These are phyloP conservation scores for Globisporangium spiculum DNA, from an alignment of 352 stramenopile genomes.

Conservation along the genomic window DNA sequence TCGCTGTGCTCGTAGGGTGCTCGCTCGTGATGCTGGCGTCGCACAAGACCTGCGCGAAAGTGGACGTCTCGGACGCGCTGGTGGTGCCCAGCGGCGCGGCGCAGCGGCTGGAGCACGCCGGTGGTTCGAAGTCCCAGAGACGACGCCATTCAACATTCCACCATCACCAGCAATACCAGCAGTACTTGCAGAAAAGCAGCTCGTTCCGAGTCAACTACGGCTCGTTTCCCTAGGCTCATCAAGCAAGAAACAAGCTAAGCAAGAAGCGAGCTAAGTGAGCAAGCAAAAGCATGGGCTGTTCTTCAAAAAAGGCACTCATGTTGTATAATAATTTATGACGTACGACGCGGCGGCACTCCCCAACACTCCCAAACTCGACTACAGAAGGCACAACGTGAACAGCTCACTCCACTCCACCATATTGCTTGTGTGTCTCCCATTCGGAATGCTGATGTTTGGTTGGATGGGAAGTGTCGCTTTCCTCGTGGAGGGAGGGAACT, in stretches of 20 bases:
- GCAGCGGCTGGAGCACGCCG: neutral
- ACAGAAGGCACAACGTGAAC: neutral
- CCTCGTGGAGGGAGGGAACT: neutral
- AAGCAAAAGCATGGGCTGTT: neutral
- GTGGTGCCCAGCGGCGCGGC: constrained; percentile 7
- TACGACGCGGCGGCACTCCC: neutral
- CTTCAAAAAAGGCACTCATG: neutral
- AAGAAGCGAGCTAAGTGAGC: neutral
- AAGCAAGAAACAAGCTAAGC: neutral
- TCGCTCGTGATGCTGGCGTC: constrained; percentile 41
- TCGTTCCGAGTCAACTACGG: constrained; percentile 21
- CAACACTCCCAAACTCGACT: neutral
- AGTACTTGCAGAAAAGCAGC: neutral
- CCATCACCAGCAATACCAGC: constrained; percentile 4
- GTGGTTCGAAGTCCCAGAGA: neutral
- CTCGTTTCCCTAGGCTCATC: constrained; percentile 18
- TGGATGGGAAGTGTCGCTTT: neutral
- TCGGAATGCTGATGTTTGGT: neutral
- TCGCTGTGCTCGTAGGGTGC: constrained; percentile 34
- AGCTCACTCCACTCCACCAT: neutral
- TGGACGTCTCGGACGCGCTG: constrained; percentile 41
- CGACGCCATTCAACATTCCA: constrained; percentile 16
- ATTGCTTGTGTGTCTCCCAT: neutral
- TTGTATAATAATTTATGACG: constrained; percentile 12
- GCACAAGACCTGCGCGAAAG: constrained; percentile 28